These are phyloP conservation scores for Aspergillus sp. DNA, from an alignment of 2,329 filamentous ascomycete genomes.

Conservation along the genomic window DNA sequence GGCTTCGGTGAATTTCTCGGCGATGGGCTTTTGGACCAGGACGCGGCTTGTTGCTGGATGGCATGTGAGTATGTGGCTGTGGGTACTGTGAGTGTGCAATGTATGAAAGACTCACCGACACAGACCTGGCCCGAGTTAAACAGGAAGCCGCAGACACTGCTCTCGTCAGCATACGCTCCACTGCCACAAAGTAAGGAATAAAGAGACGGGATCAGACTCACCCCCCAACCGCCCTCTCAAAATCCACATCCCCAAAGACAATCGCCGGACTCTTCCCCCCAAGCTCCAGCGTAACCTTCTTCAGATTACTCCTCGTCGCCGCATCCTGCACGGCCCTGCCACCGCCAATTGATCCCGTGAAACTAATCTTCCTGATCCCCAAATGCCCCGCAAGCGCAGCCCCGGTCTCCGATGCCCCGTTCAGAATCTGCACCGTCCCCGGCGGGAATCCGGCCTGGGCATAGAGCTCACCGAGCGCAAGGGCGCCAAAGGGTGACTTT, in stretches of 20 bases:
- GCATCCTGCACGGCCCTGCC: constrained; percentile 48
- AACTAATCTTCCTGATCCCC: constrained; percentile 37
- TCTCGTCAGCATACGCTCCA: background rate
- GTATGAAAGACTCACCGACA: constrained; percentile 5
- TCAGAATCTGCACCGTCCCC: constrained; percentile 49
- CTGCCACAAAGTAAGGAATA: background rate
- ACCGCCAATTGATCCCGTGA: constrained; percentile 36
- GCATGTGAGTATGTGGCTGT: background rate
- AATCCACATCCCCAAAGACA: constrained; percentile 34
- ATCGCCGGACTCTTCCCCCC: constrained; percentile 36
- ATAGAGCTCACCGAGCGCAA: constrained; percentile 44
- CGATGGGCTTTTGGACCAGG: constrained; percentile 28
- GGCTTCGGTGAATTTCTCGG: constrained; percentile 19
- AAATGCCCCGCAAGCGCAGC: constrained; percentile 47
- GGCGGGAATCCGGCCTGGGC: constrained; percentile 51
- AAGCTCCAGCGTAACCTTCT: constrained; percentile 34
- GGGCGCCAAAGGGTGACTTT: constrained; percentile 46
- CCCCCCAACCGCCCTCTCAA: constrained; percentile 31
- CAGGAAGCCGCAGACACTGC: constrained; percentile 19
- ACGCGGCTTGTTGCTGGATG: constrained; percentile 26
- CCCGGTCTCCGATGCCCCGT: constrained; percentile 31
- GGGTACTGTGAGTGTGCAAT: background rate
- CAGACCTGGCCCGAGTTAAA: constrained; percentile 30
- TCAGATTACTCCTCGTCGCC: constrained; percentile 37
- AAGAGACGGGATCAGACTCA: background rate